phyloP scores from a whole-genome alignment of 2,329 filamentous ascomycete species.

The Cylindrodendrum hubeiense region DNA sequence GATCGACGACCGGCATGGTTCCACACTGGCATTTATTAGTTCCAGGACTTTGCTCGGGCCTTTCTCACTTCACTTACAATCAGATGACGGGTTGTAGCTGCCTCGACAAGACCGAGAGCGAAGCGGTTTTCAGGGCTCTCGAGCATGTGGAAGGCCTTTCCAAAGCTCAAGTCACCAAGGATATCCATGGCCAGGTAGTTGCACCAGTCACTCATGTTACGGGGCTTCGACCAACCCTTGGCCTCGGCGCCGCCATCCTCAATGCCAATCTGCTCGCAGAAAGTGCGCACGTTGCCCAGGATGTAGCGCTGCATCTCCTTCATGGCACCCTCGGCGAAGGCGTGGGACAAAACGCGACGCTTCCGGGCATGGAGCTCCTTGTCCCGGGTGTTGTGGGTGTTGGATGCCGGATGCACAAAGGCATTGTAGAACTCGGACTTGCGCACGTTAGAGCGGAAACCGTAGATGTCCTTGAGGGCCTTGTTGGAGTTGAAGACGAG shows the following conservation, averaged over 20 bases:
- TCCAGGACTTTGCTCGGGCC: not conserved
- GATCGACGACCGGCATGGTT: slow-evolving; percentile 77
- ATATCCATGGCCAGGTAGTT: slow-evolving; percentile 74
- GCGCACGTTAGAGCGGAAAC: slow-evolving; percentile 71
- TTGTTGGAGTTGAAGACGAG: slow-evolving; percentile 81
- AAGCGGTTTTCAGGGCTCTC: slow-evolving; percentile 72
- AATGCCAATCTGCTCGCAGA: slow-evolving; percentile 69
- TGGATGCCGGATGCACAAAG: slow-evolving; percentile 77
- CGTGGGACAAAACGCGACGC: slow-evolving; percentile 77
- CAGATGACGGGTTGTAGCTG: slow-evolving; percentile 76
- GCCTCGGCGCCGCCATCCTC: slow-evolving; percentile 55
- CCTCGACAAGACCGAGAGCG: slow-evolving; percentile 74
- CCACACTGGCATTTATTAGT: slow-evolving; percentile 66
- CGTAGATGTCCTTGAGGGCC: slow-evolving; percentile 76
- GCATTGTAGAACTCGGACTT: slow-evolving; percentile 81
- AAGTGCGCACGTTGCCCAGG: slow-evolving; percentile 73
- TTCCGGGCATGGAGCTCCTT: slow-evolving; percentile 78
- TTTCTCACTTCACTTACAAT: slow-evolving; percentile 64
- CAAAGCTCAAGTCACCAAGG: slow-evolving; percentile 70
- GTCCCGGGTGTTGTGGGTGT: slow-evolving; percentile 80
- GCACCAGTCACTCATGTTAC: slow-evolving; percentile 74
- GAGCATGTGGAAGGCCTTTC: slow-evolving; percentile 73
- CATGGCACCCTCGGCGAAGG: slow-evolving; percentile 75
- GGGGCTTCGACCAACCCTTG: slow-evolving; percentile 69
- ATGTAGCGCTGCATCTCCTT: slow-evolving; percentile 78